phyloP scores from a whole-genome alignment of 345 rosid species.

The Cardamine chenopodiifolia region DNA sequence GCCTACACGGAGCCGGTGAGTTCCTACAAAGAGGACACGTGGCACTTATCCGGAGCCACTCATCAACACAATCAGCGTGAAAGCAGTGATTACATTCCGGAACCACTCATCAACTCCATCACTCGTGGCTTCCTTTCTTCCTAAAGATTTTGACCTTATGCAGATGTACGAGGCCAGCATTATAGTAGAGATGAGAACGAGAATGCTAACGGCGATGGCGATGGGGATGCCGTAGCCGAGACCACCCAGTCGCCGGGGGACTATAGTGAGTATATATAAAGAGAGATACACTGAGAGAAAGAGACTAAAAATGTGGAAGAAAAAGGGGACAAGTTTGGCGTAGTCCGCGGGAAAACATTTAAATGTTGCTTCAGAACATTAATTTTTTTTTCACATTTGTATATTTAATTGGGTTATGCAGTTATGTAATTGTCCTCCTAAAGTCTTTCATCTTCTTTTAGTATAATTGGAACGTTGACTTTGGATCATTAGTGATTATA shows the following conservation, averaged over 20 bases:
- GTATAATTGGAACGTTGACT: slow-evolving; percentile 29
- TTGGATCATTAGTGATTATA: slow-evolving; percentile 3
- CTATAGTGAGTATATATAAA: too few relatives aligned
- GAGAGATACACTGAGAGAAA: neutral
- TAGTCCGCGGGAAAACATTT: slow-evolving; percentile 35
- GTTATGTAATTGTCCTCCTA: slow-evolving; percentile 8
- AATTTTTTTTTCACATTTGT: neutral
- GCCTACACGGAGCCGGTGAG: slow-evolving; percentile 55
- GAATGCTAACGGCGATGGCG: slow-evolving; percentile 76
- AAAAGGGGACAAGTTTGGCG: slow-evolving; percentile 43
- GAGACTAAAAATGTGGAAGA: slow-evolving; percentile 1
- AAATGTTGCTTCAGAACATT: slow-evolving; percentile 27
- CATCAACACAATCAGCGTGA: slow-evolving; percentile 70
- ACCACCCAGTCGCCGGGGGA: slow-evolving; percentile 59
- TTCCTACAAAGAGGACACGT: slow-evolving; percentile 78
- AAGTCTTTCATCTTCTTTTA: slow-evolving; percentile 31
- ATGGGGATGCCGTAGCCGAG: slow-evolving; percentile 84
- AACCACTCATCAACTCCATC: slow-evolving; percentile 18
- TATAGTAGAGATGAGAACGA: slow-evolving; percentile 73
- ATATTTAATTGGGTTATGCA: slow-evolving; percentile 11
- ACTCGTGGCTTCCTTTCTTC: slow-evolving; percentile 11
- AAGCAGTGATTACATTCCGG: slow-evolving; percentile 79
- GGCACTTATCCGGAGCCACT: slow-evolving; percentile 67
- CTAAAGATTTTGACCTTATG: slow-evolving; percentile 50
- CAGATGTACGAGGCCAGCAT: slow-evolving; percentile 78